These are phyloP conservation scores for Lactifluus rugatus DNA, from an alignment of 768 basidiomycete genomes.

Conservation along the genomic window DNA sequence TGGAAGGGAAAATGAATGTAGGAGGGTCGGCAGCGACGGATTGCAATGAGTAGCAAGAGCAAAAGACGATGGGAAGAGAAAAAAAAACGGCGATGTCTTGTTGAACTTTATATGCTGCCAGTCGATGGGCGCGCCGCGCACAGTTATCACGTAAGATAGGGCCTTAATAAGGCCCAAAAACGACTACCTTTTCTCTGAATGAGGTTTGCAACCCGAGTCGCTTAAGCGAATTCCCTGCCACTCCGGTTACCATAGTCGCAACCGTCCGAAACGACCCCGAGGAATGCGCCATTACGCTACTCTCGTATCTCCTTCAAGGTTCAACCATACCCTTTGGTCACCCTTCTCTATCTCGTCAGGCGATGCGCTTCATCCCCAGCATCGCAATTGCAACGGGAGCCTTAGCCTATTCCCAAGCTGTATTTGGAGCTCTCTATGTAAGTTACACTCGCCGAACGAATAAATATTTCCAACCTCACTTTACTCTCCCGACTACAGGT, in stretches of 20 bases:
- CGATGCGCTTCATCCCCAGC: constrained; percentile 3
- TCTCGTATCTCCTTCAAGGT: background rate
- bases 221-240: too few relatives aligned
- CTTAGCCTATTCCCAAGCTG: background rate
- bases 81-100: background rate
- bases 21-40: constrained; percentile 1
- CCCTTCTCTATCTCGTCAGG: background rate
- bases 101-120: background rate
- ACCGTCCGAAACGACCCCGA: too few relatives aligned
- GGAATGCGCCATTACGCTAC: background rate
- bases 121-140: too few relatives aligned
- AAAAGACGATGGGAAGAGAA: background rate
- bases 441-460: background rate
- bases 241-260: too few relatives aligned
- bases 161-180: too few relatives aligned
- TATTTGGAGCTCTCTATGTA: constrained; percentile 12
- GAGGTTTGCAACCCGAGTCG: too few relatives aligned
- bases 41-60: background rate
- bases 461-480: background rate
- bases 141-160: too few relatives aligned
- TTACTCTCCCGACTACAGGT: constrained; percentile 1
- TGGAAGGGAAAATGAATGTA: constrained; percentile 16
- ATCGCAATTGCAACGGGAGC: background rate
- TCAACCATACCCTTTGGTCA: background rate
- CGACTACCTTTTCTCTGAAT: too few relatives aligned